Base-by-base conservation (phyloP, 805 yeast species). In the Ogataea dorogensis region DNA sequence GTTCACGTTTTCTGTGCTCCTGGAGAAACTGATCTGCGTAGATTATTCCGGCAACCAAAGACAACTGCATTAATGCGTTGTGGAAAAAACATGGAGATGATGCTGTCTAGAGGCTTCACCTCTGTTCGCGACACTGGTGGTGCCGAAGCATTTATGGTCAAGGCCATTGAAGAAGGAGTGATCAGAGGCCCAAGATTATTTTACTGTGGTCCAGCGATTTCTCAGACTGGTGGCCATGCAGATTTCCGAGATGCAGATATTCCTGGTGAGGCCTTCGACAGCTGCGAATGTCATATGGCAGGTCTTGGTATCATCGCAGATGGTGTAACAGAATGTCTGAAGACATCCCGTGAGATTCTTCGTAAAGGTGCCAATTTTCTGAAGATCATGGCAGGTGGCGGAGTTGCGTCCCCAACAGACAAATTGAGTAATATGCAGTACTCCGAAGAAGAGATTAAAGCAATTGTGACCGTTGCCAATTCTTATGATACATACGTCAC, bases 191-290 rank as follows among this genome's bases (percentile, higher is more conserved):
- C 61, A 3, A 41, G 58, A 28, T 24, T 51, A 8, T 44, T 56
- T 17, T 43, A 47, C 24, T 44, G 53, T 17, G 61, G 58, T 4
- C 42, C 39, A 17, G 55, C 56, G 11, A 39, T 56, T 13, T 49
- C 58, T 17, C 59, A 56, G 36, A 56, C 61, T 4, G 61, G 58
- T 16, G 61, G 59, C 2, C 61, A 54, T 44, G 58, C 50, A 10
- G 59, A 56, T 35, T 27, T 49, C 39, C 35, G 56, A 23, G 46
- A 46, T 18, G 43, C 27, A 6, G 53, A 46, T 13, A 29, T 53
- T 19, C 56, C 57, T 11, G 49, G 43, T 13, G 50, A 46, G n/a
- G 46, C 53, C 1, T 43, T 43, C 21, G 56, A 49, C 24, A 44
- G 53, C 28, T 56, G 61, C 28, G 38, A 31, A 10, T 56, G 59